phyloP scores from a whole-genome alignment of 2,329 filamentous ascomycete genomes.

The Fusarium duplospermum region DNA sequence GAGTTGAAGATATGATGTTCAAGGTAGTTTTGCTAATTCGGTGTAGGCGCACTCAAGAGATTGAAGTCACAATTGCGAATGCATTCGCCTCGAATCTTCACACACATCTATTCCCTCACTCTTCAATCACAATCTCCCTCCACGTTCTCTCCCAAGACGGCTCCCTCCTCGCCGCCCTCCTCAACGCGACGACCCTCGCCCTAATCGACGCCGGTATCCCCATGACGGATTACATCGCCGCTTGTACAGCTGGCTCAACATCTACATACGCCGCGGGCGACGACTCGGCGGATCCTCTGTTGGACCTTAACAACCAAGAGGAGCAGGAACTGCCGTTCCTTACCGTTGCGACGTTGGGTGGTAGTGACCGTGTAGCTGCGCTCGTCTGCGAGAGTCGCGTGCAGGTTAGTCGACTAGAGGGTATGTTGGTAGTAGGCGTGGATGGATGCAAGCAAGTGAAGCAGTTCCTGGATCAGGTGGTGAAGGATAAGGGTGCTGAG shows the following conservation, averaged over 20 bases:
- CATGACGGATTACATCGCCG: slow-evolving; percentile 91
- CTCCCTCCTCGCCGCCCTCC: slow-evolving; percentile 85
- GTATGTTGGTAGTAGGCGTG: slow-evolving; percentile 91
- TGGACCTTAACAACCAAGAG: slow-evolving; percentile 83
- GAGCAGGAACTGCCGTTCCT: slow-evolving; percentile 90
- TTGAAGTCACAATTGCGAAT: slow-evolving; percentile 81
- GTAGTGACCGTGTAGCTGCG: slow-evolving; percentile 79
- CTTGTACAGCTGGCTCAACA: slow-evolving; percentile 87
- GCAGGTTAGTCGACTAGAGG: slow-evolving; percentile 84
- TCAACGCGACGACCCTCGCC: slow-evolving; percentile 92
- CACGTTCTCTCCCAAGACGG: slow-evolving; percentile 93
- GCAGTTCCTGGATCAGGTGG: slow-evolving; percentile 81
- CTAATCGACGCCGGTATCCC: slow-evolving; percentile 95
- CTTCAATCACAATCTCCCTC: slow-evolving; percentile 83
- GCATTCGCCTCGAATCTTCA: slow-evolving; percentile 84
- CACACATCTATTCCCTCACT: slow-evolving; percentile 89
- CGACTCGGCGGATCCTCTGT: slow-evolving; percentile 78
- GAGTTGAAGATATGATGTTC: slow-evolving; percentile 44
- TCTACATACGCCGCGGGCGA: slow-evolving; percentile 73
- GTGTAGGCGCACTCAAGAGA: slow-evolving; percentile 79
- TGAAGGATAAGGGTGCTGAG: slow-evolving; percentile 75
- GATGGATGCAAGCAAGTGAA: slow-evolving; percentile 92
- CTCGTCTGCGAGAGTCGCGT: slow-evolving; percentile 89
- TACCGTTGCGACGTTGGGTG: slow-evolving; percentile 84
- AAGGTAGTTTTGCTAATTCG: not conserved